These are phyloP conservation scores for Sphaerulina vaccinii DNA, from an alignment of 2,329 filamentous ascomycete genomes.

Conservation along the genomic window DNA sequence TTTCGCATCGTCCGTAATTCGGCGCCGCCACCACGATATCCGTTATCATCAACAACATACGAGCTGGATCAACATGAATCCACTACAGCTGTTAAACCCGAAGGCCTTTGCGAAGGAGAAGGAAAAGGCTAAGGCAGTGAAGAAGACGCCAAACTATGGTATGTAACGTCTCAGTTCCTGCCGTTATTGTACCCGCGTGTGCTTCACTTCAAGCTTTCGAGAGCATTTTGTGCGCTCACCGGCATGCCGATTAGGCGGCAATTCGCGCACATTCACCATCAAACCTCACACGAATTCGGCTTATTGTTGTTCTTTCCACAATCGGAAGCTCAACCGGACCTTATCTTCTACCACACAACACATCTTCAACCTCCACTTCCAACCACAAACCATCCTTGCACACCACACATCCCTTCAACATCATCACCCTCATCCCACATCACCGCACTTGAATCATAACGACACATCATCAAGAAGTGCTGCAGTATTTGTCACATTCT, in stretches of 20 bases:
- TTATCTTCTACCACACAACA: background rate
- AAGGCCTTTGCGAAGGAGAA: constrained; percentile 40
- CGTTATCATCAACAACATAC: background rate
- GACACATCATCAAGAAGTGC: background rate
- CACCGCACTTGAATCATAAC: background rate
- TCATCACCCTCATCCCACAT: background rate
- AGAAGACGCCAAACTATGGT: constrained; percentile 33
- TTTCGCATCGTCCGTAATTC: background rate
- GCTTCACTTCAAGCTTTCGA: constrained; percentile 18
- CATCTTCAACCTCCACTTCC: constrained; percentile 2
- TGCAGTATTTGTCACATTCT: background rate
- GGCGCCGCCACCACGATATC: background rate
- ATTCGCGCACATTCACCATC: background rate
- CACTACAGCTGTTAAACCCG: constrained; percentile 39
- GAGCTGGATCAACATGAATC: constrained; percentile 32
- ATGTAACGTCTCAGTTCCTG: constrained; percentile 24
- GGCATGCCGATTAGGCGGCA: background rate
- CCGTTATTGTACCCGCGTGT: background rate
- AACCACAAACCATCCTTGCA: constrained; percentile 4
- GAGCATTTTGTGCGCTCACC: constrained; percentile 1
- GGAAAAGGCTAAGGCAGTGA: constrained; percentile 32
- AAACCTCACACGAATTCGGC: constrained; percentile 1
- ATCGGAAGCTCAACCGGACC: no score
- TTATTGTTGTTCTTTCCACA: background rate
- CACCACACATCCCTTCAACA: background rate